A percentile compares a stretch with the other conserved stretches of the same genome.
phyloP scores from a whole-genome alignment of 2,329 filamentous ascomycete genomes.

The Myriangium duriaei region DNA sequence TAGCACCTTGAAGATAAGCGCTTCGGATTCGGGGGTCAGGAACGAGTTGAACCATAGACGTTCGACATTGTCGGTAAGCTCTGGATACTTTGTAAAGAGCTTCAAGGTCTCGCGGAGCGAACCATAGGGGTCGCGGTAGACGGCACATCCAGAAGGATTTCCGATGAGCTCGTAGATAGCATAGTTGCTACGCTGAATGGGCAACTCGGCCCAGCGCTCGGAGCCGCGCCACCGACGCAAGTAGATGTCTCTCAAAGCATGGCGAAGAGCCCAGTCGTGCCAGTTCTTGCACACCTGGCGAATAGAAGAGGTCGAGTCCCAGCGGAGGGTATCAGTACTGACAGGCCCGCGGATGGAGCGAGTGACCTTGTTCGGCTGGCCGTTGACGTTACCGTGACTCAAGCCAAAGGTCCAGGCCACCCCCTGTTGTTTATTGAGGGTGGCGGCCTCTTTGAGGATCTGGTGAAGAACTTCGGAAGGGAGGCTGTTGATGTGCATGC shows the following conservation, averaged over 20 bases:
- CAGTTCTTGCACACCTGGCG: constrained; percentile 38
- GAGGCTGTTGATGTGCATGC: constrained; percentile 34
- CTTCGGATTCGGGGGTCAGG: constrained; percentile 38
- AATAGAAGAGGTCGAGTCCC: constrained; percentile 38
- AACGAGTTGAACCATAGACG: constrained; percentile 45
- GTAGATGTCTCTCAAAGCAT: constrained; percentile 39
- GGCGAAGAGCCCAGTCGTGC: constrained; percentile 42
- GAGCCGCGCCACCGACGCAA: constrained; percentile 40
- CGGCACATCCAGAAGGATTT: constrained; percentile 32
- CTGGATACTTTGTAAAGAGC: constrained; percentile 33
- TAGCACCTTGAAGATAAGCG: constrained; percentile 36
- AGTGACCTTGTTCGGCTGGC: constrained; percentile 32
- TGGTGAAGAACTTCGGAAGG: constrained; percentile 40
- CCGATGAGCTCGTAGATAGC: constrained; percentile 37
- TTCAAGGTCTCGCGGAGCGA: constrained; percentile 35
- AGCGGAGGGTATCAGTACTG: constrained; percentile 38
- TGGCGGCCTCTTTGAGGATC: constrained; percentile 38
- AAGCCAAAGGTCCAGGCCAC: constrained; percentile 42
- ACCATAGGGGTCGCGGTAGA: constrained; percentile 41
- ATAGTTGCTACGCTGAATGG: constrained; percentile 29
- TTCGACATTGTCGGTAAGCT: constrained; percentile 36
- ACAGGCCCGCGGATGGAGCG: constrained; percentile 40
- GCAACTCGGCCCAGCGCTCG: constrained; percentile 40
- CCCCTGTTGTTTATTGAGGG: constrained; percentile 34
- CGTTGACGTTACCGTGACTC: constrained; percentile 35